These are phyloP conservation scores for Barnettozyma sp. DNA, from an alignment of 805 yeast genomes.

Conservation along the genomic window DNA sequence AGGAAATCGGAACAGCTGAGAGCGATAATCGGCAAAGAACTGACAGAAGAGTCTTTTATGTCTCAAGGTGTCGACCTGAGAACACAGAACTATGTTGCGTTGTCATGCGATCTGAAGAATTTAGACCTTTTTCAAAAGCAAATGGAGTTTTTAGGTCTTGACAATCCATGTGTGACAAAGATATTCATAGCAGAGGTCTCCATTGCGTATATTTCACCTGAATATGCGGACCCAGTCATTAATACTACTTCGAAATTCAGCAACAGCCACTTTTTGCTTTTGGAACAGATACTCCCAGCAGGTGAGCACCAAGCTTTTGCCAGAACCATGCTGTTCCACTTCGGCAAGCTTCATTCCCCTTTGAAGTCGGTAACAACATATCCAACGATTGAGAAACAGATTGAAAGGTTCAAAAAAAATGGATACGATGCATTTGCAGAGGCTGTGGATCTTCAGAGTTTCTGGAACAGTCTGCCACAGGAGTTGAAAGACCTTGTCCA, in stretches of 20 bases:
- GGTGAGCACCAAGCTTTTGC: constrained; percentile 63
- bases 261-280: constrained; percentile 51
- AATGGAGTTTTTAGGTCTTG: constrained; percentile 16
- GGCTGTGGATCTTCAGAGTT: constrained; percentile 45
- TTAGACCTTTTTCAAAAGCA: constrained; percentile 29
- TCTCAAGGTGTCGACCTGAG: constrained; percentile 27
- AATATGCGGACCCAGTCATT: constrained; percentile 57
- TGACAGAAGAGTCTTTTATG: constrained; percentile 3
- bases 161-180: constrained; percentile 31
- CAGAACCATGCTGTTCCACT: constrained; percentile 67
- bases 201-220: constrained; percentile 68
- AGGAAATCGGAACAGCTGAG: constrained; percentile 39
- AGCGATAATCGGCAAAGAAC: constrained; percentile 35
- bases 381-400: constrained; percentile 44
- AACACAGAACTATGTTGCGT: constrained; percentile 43
- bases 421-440: constrained; percentile 44
- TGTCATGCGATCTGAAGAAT: constrained; percentile 64
- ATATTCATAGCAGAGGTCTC: constrained; percentile 80
- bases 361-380: constrained; percentile 56
- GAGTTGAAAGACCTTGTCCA: constrained; percentile 36
- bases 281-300: constrained; percentile 68
- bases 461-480: constrained; percentile 47
- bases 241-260: constrained; percentile 36
- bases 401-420: constrained; percentile 36
- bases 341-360: constrained; percentile 58